Conservation (phyloP, 352 stramenopile species). For the Globisporangium paddicum region DNA sequence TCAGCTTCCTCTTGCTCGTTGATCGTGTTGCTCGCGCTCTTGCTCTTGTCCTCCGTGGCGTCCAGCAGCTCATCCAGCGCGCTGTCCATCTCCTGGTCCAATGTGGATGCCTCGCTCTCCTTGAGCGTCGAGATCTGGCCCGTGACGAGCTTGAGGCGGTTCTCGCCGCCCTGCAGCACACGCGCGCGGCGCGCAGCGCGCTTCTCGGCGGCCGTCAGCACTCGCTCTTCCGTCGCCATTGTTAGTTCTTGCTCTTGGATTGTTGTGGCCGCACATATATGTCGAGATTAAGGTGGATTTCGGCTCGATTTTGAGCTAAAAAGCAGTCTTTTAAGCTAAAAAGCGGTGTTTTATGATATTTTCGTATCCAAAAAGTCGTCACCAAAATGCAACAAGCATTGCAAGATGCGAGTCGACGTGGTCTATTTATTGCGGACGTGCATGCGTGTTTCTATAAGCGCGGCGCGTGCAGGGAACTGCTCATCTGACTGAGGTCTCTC, state of each 20-base stretch:
- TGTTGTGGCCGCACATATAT: no score
- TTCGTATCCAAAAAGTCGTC: no score
- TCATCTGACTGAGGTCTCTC: not conserved
- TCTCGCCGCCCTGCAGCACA: conserved; percentile 56
- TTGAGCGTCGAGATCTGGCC: conserved; percentile 61
- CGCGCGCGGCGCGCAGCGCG: conserved; percentile 55
- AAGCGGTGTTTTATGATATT: no score
- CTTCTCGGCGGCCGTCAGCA: conserved; percentile 50
- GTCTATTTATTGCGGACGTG: no score
- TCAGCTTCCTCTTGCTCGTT: conserved; percentile 1
- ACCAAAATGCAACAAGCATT: no score
- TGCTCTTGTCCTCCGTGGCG: conserved; percentile 39
- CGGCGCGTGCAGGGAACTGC: no score
- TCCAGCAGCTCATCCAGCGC: conserved; percentile 38
- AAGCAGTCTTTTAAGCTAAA: no score
- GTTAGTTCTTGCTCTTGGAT: no score
- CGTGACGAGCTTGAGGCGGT: conserved; percentile 61
- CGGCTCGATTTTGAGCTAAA: no score
- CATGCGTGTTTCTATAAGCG: no score
- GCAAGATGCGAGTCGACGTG: no score
- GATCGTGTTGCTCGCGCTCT: conserved; percentile 13
- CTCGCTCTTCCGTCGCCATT: conserved; percentile 4
- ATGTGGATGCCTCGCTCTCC: not conserved
- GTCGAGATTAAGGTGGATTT: no score
- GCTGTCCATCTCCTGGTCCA: conserved; percentile 19